Conservation (phyloP, 2,329 filamentous ascomycete species). For the Mariannaea sp. region DNA sequence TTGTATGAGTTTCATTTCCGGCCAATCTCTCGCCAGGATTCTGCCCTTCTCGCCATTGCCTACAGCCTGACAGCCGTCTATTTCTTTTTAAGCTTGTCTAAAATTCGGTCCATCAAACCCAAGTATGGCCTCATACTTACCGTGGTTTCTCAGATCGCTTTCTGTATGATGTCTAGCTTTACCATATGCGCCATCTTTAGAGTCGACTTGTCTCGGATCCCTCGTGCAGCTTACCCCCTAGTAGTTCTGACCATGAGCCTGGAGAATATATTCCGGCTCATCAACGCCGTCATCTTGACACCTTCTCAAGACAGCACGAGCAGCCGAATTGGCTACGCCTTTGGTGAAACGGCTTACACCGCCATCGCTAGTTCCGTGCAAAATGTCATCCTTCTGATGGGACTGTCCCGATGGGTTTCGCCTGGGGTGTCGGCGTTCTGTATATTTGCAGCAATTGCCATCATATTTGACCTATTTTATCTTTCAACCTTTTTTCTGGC, state of each 20-base stretch:
- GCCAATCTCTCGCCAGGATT: conserved; percentile 71
- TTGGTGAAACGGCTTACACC: conserved; percentile 73
- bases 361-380: conserved; percentile 70
- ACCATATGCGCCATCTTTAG: conserved; percentile 77
- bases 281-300: conserved; percentile 76
- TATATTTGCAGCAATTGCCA: conserved; percentile 74
- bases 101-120: conserved; percentile 76
- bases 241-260: conserved; percentile 78
- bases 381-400: conserved; percentile 68
- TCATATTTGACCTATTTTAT: conserved; percentile 78
- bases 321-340: conserved; percentile 71
- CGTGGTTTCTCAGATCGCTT: conserved; percentile 69
- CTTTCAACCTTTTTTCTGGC: conserved; percentile 80
- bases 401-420: conserved; percentile 69
- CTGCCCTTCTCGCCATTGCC: conserved; percentile 64
- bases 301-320: conserved; percentile 71
- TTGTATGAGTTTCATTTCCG: conserved; percentile 81
- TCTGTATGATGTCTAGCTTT: conserved; percentile 79
- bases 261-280: conserved; percentile 78
- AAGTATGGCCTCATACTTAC: conserved; percentile 73
- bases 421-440: conserved; percentile 77
- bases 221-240: conserved; percentile 74
- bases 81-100: conserved; percentile 68
- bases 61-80: conserved; percentile 69
- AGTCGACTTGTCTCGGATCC: conserved; percentile 75